Evolutionary conservation across 495 filamentous ascomycete genomes (phyloP), one percentile per base, ranked within the genome.

Genomic region (Glarea lozoyensis): DNA sequence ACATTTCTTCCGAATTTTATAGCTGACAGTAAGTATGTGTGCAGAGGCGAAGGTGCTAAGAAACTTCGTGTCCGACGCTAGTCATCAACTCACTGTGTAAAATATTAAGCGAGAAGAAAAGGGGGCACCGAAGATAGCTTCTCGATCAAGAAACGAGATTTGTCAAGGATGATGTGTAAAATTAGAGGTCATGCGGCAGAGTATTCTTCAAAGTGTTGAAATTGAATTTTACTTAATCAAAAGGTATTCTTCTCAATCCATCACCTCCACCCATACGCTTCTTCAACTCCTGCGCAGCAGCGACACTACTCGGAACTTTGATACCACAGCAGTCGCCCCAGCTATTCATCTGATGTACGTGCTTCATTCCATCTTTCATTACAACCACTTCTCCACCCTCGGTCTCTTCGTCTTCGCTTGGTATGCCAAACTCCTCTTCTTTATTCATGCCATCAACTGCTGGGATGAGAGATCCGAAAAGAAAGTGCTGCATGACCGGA

Each of bases 281-380:
- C 63, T 75, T 81, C 74, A 81, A 80, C 62, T 94, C 89, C 54
- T 84, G 79, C 9, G 81, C 81, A 11, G 92, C 93, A 20, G 86
- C 92, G 49, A 96, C 72, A 33, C 84, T 87, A 56, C 88, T 93
- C 10, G 93, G 92, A 12, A 99, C 89, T 64, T 95, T 93, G 64
- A 99, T 99, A 25, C 92, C 93, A 55, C 92, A 99, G 62, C 93
- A 99, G 57, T 99, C 93, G 1, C 93, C 93, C 80, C 92, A 99
- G 21, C 70, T 75, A 37, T 65, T 73, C 40, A 56, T 55, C 49
- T 72, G 67, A 58, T 90, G 86, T 44, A 82, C 76, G 61, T 90
- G 81, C 30, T 64, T 75, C 58, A 77, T 77, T 1, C 79, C 72
- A 45, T 79, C 74, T 25, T 78, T 69, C 64, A 76, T 76, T 17